A percentile compares a stretch with the other conserved stretches of the same genome.
Evolutionary conservation across 2,329 filamentous ascomycete genomes (phyloP).

Genomic region (Aulographum hederae): DNA sequence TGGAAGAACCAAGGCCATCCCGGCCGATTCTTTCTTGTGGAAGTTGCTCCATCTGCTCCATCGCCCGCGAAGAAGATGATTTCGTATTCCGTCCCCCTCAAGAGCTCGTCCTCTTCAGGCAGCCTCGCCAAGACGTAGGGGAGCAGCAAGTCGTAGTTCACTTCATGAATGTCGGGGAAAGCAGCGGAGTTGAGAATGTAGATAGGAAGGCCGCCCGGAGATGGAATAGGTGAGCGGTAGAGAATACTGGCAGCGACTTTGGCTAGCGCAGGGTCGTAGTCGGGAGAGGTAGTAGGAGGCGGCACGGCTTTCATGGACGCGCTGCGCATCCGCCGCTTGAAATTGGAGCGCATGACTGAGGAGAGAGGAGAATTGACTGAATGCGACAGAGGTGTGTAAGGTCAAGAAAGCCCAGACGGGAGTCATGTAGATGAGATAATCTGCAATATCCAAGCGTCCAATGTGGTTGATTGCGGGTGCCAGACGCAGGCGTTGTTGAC

Average conservation of each 20-base stretch:
- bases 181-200: constrained; percentile 37
- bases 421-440: too few species aligned
- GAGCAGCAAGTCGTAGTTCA: constrained; percentile 34
- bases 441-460: too few species aligned
- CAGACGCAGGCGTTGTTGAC: too few species aligned
- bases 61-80: constrained; percentile 40
- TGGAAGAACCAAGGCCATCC: constrained; percentile 39
- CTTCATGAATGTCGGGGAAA: constrained; percentile 34
- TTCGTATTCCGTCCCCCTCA: constrained; percentile 34
- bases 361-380: too few species aligned
- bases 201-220: constrained; percentile 28
- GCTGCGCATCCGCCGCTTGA: background rate
- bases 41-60: constrained; percentile 23
- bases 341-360: background rate
- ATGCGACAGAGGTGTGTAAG: too few species aligned
- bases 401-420: too few species aligned
- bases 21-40: constrained; percentile 27
- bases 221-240: constrained; percentile 33
- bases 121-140: constrained; percentile 36
- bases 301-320: background rate
- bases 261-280: constrained; percentile 30
- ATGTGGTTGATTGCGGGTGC: too few species aligned
- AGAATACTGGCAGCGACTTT: constrained; percentile 32
- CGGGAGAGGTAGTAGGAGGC: constrained; percentile 24
- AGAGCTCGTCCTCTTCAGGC: constrained; percentile 35